These are phyloP conservation scores for Botryobasidium botryosum DNA, from an alignment of 768 basidiomycete species.

Conservation along the genomic window DNA sequence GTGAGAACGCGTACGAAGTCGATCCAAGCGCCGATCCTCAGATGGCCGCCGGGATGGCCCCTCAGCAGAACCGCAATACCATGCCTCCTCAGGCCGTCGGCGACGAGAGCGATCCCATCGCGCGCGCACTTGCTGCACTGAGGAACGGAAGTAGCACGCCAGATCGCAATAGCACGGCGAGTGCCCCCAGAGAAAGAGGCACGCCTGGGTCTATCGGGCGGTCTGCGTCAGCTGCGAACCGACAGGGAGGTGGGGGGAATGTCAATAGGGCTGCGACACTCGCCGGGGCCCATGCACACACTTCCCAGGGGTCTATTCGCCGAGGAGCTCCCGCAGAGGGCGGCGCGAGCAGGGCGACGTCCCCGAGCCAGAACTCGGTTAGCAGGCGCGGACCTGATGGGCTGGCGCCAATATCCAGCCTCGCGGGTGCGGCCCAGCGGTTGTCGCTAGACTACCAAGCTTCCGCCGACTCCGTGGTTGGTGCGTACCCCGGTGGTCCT, in stretches of 20 bases:
- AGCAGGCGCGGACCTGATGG: no score
- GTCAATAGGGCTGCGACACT: neutral
- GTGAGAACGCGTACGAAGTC: conserved; percentile 46
- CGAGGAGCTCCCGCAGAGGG: no score
- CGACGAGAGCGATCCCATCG: conserved; percentile 26
- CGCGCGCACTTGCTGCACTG: conserved; percentile 23
- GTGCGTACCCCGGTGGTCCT: conserved; percentile 59
- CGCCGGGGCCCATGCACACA: neutral
- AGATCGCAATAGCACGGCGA: neutral
- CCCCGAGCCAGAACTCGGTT: no score
- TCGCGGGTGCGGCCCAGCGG: no score
- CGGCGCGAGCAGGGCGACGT: no score
- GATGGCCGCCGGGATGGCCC: conserved; percentile 16
- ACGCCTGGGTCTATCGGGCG: neutral
- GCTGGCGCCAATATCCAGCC: no score
- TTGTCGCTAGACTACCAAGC: conserved; percentile 55
- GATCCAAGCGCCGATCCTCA: conserved; percentile 54
- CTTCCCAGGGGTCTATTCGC: neutral
- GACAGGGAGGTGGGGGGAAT: no score
- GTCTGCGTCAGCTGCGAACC: neutral
- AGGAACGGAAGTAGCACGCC: conserved; percentile 4
- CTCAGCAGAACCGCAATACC: neutral
- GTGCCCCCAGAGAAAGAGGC: neutral
- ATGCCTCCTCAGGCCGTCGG: conserved; percentile 11
- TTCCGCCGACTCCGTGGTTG: conserved; percentile 66